Evolutionary conservation across 164 flowering plant species (phyloP).

Genomic region (Nelumbo lutea): DNA sequence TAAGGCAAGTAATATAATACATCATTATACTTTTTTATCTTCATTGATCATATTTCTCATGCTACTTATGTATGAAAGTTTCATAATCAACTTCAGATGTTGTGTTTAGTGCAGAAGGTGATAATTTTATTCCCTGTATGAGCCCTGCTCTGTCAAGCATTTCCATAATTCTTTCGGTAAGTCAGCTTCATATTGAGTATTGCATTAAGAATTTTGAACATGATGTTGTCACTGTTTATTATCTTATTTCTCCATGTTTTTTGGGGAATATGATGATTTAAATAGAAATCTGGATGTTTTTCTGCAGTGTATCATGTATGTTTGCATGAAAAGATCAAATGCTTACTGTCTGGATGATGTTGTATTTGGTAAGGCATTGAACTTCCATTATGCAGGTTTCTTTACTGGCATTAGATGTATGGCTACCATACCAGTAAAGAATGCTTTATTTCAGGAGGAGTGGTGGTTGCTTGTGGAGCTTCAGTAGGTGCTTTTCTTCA

Average conservation of each 20-base stretch:
- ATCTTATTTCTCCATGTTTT: neutral
- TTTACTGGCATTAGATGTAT: neutral
- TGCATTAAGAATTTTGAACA: neutral
- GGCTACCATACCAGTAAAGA: neutral
- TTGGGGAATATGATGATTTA: neutral
- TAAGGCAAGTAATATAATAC: conserved; percentile 19
- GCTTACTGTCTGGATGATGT: conserved; percentile 2
- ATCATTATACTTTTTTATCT: neutral
- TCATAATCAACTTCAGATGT: neutral
- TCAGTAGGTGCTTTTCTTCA: conserved; percentile 29
- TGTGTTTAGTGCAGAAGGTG: conserved; percentile 29
- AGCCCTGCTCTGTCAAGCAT: conserved; percentile 29
- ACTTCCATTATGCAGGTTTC: neutral
- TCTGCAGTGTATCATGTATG: conserved; percentile 21
- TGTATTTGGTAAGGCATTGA: conserved; percentile 13
- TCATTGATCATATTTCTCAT: neutral
- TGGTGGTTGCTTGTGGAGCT: conserved; percentile 23
- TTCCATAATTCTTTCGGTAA: conserved; percentile 19
- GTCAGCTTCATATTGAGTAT: neutral
- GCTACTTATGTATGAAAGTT: neutral
- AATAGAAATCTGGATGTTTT: neutral
- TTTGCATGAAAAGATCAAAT: conserved; percentile 10
- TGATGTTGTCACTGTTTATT: neutral
- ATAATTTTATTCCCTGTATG: conserved; percentile 20
- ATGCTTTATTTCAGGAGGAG: conserved; percentile 22